These are phyloP conservation scores for Persicaria maculosa DNA, from an alignment of 148 eudicot species.

Conservation along the genomic window DNA sequence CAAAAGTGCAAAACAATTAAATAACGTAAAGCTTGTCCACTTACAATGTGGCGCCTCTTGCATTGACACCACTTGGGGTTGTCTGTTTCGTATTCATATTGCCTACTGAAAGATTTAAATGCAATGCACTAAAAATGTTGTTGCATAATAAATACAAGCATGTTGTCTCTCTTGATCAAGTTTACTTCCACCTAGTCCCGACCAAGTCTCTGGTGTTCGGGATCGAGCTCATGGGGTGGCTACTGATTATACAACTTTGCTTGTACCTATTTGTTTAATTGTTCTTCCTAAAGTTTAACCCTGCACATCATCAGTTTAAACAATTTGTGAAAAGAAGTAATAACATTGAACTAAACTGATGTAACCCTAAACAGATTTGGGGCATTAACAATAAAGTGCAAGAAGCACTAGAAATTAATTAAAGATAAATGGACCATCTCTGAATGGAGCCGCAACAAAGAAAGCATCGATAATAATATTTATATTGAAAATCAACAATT, in stretches of 20 bases:
- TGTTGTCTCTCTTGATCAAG: not conserved
- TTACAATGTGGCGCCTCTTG: constrained; percentile 4
- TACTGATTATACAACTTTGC: not conserved
- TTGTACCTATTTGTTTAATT: not conserved
- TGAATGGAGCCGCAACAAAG: not conserved
- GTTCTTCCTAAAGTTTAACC: not conserved
- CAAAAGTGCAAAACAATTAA: not conserved
- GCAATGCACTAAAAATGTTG: not conserved
- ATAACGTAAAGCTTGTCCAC: not conserved
- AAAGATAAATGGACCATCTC: not conserved
- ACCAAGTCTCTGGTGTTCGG: not conserved
- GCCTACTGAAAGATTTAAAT: not conserved
- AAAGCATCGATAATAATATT: not conserved
- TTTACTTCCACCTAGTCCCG: not conserved
- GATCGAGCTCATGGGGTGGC: not conserved
- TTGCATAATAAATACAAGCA: not conserved
- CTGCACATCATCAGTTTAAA: not conserved
- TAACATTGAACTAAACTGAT: not conserved
- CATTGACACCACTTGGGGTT: not conserved
- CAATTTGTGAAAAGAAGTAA: not conserved
- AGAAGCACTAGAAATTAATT: not conserved
- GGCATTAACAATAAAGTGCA: not conserved
- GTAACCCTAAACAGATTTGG: not conserved
- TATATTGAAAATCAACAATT: not conserved
- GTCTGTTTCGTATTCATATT: not conserved